Conservation (phyloP, 495 filamentous ascomycete species). For the Penicillium manginii region DNA sequence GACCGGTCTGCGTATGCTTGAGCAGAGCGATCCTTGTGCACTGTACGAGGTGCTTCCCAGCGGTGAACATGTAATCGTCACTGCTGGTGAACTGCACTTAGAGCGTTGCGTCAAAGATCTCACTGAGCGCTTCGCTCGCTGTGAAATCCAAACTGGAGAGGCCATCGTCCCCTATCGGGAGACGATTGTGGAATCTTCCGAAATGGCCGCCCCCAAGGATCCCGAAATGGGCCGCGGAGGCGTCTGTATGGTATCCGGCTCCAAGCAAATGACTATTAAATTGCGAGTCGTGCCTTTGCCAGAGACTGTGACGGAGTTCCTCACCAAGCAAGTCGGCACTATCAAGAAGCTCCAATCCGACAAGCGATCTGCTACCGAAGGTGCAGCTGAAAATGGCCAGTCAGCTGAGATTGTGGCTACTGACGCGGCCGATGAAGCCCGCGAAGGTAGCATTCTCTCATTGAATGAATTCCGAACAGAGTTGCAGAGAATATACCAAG, state of each 20-base stretch:
- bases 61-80: slow-evolving; percentile 93
- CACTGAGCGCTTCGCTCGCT: slow-evolving; percentile 87
- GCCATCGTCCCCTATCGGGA: slow-evolving; percentile 97
- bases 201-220: slow-evolving; percentile 89
- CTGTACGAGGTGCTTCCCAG: slow-evolving; percentile 91
- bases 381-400: slow-evolving; percentile 24
- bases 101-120: slow-evolving; percentile 95
- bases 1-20: slow-evolving; percentile 79
- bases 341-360: slow-evolving; percentile 81
- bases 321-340: slow-evolving; percentile 74
- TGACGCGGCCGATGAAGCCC: slow-evolving; percentile 53
- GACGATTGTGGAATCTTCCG: slow-evolving; percentile 80
- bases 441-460: slow-evolving; percentile 59
- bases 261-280: slow-evolving; percentile 80
- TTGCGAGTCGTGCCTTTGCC: slow-evolving; percentile 84
- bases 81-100: slow-evolving; percentile 91
- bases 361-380: slow-evolving; percentile 51
- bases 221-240: slow-evolving; percentile 87
- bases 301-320: slow-evolving; percentile 76
- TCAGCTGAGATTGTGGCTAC: slow-evolving; percentile 36
- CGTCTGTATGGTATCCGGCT: slow-evolving; percentile 72
- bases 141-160: slow-evolving; percentile 91
- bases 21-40: slow-evolving; percentile 94
- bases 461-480: slow-evolving; percentile 75
- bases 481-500: slow-evolving; percentile 70